These are phyloP conservation scores for Chytriomyces sp. DNA, from an alignment of 192 early-diverging fungal genomes.

Conservation along the genomic window DNA sequence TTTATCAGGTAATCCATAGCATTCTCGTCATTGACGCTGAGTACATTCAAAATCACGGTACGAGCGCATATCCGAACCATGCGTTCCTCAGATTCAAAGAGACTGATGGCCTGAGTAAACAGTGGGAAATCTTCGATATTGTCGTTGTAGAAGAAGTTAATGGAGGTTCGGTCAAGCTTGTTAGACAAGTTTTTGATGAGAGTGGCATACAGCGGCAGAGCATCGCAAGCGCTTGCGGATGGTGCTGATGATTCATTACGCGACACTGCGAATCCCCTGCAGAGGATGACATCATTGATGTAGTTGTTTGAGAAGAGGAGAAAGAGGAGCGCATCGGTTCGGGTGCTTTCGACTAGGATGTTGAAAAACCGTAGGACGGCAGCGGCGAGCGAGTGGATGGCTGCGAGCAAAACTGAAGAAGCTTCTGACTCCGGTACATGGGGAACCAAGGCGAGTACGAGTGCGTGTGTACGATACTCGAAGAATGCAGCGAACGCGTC, in stretches of 20 bases:
- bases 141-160: constrained; percentile 69
- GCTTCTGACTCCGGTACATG: not conserved
- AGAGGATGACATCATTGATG: constrained; percentile 66
- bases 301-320: constrained; percentile 74
- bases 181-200: constrained; percentile 72
- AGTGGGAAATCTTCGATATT: constrained; percentile 53
- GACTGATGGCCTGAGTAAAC: constrained; percentile 66
- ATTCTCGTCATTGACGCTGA: constrained; percentile 13
- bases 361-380: constrained; percentile 56
- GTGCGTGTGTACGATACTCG: constrained; percentile 1
- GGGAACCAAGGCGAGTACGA: not conserved
- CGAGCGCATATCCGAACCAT: constrained; percentile 67
- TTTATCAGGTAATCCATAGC: constrained; percentile 6
- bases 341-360: constrained; percentile 56
- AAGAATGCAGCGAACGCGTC: constrained; percentile 10
- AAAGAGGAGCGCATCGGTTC: constrained; percentile 46
- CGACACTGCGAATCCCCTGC: not conserved
- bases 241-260: not conserved
- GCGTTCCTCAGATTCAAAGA: constrained; percentile 68
- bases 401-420: not conserved
- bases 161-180: constrained; percentile 62
- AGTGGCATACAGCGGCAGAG: constrained; percentile 68
- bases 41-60: constrained; percentile 35
- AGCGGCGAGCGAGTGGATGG: not conserved
- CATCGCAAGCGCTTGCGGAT: constrained; percentile 29